A percentile compares a stretch with the other conserved stretches of the same genome.
phyloP scores from a whole-genome alignment of 768 basidiomycete species.

The Lactifluus hygrophoroides region DNA sequence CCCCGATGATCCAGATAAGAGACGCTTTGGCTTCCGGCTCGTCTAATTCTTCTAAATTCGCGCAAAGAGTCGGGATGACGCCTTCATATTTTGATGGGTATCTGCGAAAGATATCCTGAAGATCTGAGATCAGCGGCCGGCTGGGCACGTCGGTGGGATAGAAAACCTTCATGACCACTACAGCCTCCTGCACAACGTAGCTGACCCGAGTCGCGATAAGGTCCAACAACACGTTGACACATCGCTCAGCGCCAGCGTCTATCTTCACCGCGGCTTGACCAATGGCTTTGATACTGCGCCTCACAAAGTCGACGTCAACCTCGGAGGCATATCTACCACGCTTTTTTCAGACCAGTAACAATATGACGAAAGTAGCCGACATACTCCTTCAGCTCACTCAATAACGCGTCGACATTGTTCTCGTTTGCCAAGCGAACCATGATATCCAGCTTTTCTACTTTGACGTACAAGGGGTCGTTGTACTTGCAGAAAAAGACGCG shows the following conservation, averaged over 20 bases:
- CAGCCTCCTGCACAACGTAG: constrained; percentile 97
- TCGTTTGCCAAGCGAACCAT: constrained; percentile 93
- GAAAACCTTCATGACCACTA: constrained; percentile 95
- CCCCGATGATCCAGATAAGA: constrained; percentile 98
- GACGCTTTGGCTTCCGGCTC: constrained; percentile 98
- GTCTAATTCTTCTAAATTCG: constrained; percentile 92
- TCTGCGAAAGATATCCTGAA: constrained; percentile 93
- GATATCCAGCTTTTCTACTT: constrained; percentile 96
- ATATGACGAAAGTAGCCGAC: constrained; percentile 24
- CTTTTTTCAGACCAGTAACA: constrained; percentile 8
- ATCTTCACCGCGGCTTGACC: constrained; percentile 96
- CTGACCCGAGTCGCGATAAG: constrained; percentile 89
- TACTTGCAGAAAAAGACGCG: constrained; percentile 99
- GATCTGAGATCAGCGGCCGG: not conserved
- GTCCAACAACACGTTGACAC: constrained; percentile 89
- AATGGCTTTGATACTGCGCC: constrained; percentile 90
- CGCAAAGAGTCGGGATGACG: constrained; percentile 89
- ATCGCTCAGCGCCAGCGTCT: constrained; percentile 84
- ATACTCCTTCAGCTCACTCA: constrained; percentile 94
- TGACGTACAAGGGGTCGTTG: constrained; percentile 98
- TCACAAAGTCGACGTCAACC: constrained; percentile 97
- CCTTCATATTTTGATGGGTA: constrained; percentile 96
- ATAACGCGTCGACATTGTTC: constrained; percentile 85
- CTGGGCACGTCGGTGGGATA: too few relatives aligned
- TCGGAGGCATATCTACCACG: constrained; percentile 80